Evolutionary conservation across 1,139 yeast species (phyloP), one percentile per base, ranked within the genome.

Genomic region (Suhomyces ambrosiae): DNA sequence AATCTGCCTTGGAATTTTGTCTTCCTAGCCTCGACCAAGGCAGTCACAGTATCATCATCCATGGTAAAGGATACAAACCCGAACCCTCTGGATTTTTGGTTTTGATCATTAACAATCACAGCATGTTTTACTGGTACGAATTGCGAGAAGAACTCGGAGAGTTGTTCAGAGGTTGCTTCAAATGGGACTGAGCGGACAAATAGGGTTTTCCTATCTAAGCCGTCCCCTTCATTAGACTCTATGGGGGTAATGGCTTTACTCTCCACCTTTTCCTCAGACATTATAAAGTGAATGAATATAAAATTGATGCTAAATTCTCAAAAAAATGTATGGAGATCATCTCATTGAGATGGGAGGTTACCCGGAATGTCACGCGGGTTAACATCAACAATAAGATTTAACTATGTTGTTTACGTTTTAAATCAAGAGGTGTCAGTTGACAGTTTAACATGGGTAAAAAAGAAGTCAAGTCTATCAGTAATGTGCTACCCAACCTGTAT

Each of bases 71-170:
- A 84, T 12, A 89, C 98, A 61, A 94, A 94, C 6, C 98, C 99
- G 62, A 89, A 94, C 1, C 98, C 97, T 61, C 94, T 77, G 4
- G 96, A 86, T 33, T 78, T 68, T 33, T 85, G 78, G 32, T 84
- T 80, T 10, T 74, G 69, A 58, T 92, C 96, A 32, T 74, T 85
- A 16, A 94, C 98, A 34, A 92, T 78, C 34, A 89, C 94, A 3
- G 97, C 96, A 63, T 92, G 98, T 63, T 85, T 89, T 10, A 92
- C 95, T 4, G 98, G 98, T 1, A 88, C 94, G 61, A 89, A 84
- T 47, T 88, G 88, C 1, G 97, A 85, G 56, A 92, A 92, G 63
- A 74, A 88, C 50, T 84, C 86, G 1, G 92, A 76, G 34, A 89
- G 71, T 52, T 88, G 82, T 42, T 88, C 96, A 17, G 83, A 79